Percentiles rank a stretch among this genome's conserved stretches.
Conservation (phyloP, 2,329 filamentous ascomycete species). For the Blastomyces gilchristii region DNA sequence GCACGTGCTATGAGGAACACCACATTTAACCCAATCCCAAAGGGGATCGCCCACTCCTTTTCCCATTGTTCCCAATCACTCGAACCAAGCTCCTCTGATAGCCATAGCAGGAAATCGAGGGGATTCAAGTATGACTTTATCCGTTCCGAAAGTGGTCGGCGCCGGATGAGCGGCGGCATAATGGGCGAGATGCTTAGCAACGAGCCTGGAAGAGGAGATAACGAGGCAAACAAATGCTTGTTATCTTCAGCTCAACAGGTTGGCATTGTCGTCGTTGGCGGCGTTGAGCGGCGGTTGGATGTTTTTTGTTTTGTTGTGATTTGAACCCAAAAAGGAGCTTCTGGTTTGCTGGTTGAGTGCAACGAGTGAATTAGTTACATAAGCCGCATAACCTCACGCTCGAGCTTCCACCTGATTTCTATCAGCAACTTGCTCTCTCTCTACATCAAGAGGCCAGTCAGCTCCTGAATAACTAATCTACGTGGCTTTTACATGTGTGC, state of each 20-base stretch:
- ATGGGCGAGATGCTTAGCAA: conserved; percentile 26
- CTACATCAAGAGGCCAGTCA: not conserved
- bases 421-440: too few relatives aligned
- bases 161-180: conserved; percentile 75
- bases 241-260: not conserved
- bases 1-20: conserved; percentile 72
- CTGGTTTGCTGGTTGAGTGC: too few relatives aligned
- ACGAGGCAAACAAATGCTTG: not conserved
- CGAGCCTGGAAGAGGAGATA: not conserved
- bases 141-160: conserved; percentile 67
- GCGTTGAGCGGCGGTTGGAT: too few relatives aligned
- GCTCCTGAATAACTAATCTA: not conserved
- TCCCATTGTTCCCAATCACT: conserved; percentile 75
- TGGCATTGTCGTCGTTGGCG: not conserved
- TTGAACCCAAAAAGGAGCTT: not conserved
- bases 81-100: conserved; percentile 86
- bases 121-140: conserved; percentile 73
- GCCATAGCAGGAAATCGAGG: conserved; percentile 79
- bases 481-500: not conserved
- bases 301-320: conserved; percentile 1
- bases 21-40: conserved; percentile 69
- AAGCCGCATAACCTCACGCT: not conserved
- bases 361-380: not conserved
- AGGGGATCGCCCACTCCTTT: conserved; percentile 60
- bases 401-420: too few relatives aligned